phyloP scores from a whole-genome alignment of 768 basidiomycete species.

The Suillus occidentalis region DNA sequence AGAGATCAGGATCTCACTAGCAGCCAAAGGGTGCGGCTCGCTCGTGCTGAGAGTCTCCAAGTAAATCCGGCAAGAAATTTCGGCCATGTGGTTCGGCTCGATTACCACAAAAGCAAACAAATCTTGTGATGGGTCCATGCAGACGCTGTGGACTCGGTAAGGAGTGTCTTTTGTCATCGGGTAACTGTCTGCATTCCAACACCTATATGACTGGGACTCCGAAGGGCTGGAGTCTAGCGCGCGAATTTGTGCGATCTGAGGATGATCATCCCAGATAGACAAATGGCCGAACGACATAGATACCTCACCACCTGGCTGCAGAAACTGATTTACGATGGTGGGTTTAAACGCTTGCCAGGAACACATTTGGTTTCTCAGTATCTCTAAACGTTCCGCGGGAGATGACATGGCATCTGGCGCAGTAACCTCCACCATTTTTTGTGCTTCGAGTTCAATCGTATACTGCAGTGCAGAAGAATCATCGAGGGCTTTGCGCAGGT shows the following conservation, averaged over 20 bases:
- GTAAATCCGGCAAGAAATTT: slow-evolving; percentile 1
- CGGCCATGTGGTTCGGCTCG: not conserved
- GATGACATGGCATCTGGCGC: not conserved
- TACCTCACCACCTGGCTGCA: not conserved
- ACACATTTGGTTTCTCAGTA: not conserved
- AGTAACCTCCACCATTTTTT: not conserved
- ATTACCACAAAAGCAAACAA: not conserved
- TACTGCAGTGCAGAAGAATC: not conserved
- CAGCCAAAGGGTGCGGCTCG: slow-evolving; percentile 2
- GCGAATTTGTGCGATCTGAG: slow-evolving; percentile 1
- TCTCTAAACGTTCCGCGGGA: slow-evolving; percentile 1
- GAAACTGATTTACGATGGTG: not conserved
- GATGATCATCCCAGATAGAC: not conserved
- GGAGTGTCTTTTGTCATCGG: not conserved
- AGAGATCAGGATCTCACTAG: not conserved
- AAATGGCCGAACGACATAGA: not conserved
- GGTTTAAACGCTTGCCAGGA: not conserved
- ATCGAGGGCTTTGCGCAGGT: slow-evolving; percentile 2
- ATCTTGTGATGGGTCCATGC: not conserved
- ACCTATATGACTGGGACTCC: not conserved
- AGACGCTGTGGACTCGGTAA: not conserved
- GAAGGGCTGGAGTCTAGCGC: not conserved
- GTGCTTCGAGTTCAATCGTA: slow-evolving; percentile 2
- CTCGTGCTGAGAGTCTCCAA: not conserved
- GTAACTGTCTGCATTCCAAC: not conserved